These are phyloP conservation scores for Calocybe indica DNA, from an alignment of 768 basidiomycete species.

Conservation along the genomic window DNA sequence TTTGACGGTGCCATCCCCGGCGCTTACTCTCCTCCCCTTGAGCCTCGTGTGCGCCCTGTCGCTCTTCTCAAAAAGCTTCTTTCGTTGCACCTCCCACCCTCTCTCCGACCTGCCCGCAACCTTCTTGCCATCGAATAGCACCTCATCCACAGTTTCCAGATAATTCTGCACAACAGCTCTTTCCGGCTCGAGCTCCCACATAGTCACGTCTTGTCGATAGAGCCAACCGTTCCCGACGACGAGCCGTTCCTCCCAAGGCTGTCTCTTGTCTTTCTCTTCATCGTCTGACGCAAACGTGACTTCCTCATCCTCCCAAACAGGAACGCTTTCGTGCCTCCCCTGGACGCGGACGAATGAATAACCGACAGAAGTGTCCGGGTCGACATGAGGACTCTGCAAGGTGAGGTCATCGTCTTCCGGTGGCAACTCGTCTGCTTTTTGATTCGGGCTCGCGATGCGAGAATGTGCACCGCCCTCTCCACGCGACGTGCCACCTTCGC, in stretches of 20 bases:
- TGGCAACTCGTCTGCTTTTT: constrained; percentile 24
- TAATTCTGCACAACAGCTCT: constrained; percentile 52
- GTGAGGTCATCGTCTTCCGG: constrained; percentile 27
- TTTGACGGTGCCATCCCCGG: constrained; percentile 28
- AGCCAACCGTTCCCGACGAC: constrained; percentile 81
- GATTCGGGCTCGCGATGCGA: constrained; percentile 36
- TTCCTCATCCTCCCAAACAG: constrained; percentile 79
- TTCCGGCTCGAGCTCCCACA: constrained; percentile 53
- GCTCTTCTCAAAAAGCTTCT: constrained; percentile 36
- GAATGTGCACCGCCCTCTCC: constrained; percentile 25
- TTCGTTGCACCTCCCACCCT: constrained; percentile 39
- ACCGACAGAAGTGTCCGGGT: constrained; percentile 57
- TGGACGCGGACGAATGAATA: constrained; percentile 67
- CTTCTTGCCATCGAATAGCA: constrained; percentile 61
- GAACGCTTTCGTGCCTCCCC: constrained; percentile 57
- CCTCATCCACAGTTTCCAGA: constrained; percentile 74
- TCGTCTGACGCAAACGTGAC: constrained; percentile 35
- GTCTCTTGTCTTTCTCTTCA: constrained; percentile 53
- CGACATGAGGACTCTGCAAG: constrained; percentile 27
- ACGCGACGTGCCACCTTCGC: constrained; percentile 51
- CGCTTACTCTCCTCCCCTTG: constrained; percentile 45
- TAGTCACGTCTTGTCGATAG: constrained; percentile 59
- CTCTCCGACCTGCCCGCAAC: constrained; percentile 40
- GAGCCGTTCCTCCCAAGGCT: constrained; percentile 77
- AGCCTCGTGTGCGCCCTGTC: constrained; percentile 32